Evolutionary conservation across 257 asterid species (phyloP).

Genomic region (Primulina huaijiensis): DNA sequence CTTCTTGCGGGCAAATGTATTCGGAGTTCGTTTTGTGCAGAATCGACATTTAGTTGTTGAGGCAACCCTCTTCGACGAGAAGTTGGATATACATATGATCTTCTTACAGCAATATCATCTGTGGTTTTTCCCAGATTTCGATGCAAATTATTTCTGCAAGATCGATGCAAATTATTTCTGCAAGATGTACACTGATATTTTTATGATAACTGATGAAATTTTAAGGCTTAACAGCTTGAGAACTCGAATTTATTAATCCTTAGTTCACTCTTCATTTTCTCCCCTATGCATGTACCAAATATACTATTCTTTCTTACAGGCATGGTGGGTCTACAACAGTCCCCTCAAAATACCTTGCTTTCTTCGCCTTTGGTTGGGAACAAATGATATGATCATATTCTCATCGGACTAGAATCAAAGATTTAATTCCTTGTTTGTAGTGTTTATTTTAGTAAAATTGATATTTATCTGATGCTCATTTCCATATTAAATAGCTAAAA

Average conservation of each 20-base stretch:
- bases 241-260: background rate
- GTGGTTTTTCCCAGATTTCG: slow-evolving; percentile 34
- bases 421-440: too few species aligned
- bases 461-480: too few species aligned
- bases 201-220: background rate
- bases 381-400: background rate
- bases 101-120: slow-evolving; percentile 33
- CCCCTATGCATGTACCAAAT: background rate
- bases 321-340: too few species aligned
- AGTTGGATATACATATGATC: slow-evolving; percentile 33
- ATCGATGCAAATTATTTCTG: slow-evolving; percentile 32
- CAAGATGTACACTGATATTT: slow-evolving; percentile 21
- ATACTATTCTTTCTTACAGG: background rate
- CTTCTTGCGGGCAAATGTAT: slow-evolving; percentile 52
- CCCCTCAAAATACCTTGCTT: background rate
- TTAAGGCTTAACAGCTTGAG: background rate
- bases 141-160: slow-evolving; percentile 36
- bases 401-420: too few species aligned
- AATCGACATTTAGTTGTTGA: slow-evolving; percentile 40
- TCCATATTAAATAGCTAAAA: background rate
- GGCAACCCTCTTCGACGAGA: slow-evolving; percentile 48
- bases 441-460: too few species aligned
- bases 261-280: background rate
- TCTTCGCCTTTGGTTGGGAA: background rate
- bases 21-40: slow-evolving; percentile 33